phyloP scores from a whole-genome alignment of 768 basidiomycete genomes.

The Tulasnella sp. region DNA sequence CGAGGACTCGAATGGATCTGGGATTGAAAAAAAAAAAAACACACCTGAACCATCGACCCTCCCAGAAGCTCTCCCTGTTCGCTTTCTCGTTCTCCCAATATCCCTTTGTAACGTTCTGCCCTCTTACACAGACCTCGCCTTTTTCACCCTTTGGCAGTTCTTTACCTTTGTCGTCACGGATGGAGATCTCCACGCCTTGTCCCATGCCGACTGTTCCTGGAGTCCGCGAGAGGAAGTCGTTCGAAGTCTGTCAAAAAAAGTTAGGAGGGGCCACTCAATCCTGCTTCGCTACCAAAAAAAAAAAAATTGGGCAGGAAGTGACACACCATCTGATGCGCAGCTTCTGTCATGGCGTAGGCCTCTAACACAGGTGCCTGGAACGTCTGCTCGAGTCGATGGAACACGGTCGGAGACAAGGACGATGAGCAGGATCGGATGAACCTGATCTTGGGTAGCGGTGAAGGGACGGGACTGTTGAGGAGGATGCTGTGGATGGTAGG shows the following conservation, averaged over 20 bases:
- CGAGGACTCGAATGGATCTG: neutral
- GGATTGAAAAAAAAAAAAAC: neutral
- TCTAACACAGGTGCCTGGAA: conserved; percentile 47
- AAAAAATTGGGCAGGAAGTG: no score
- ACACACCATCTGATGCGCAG: conserved; percentile 26
- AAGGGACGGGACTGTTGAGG: conserved; percentile 24
- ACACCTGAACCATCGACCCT: conserved; percentile 38
- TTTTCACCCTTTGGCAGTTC: conserved; percentile 32
- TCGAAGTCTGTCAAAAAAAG: conserved; percentile 11
- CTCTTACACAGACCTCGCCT: conserved; percentile 45
- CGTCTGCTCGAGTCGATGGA: conserved; percentile 35
- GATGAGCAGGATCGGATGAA: conserved; percentile 36
- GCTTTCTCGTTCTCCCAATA: conserved; percentile 39
- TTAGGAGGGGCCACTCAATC: neutral
- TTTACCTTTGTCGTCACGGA: conserved; percentile 24
- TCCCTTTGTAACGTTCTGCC: conserved; percentile 41
- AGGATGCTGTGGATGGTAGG: conserved; percentile 30
- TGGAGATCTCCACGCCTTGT: conserved; percentile 26
- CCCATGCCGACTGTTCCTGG: conserved; percentile 28
- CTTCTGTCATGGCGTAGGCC: conserved; percentile 50
- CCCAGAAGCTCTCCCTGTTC: conserved; percentile 37
- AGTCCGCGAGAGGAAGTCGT: conserved; percentile 21
- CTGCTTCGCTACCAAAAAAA: neutral
- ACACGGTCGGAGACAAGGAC: conserved; percentile 42
- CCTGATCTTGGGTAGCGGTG: conserved; percentile 26